phyloP scores from a whole-genome alignment of 108 stramenopile genomes.

The Cyclotella baltica region DNA sequence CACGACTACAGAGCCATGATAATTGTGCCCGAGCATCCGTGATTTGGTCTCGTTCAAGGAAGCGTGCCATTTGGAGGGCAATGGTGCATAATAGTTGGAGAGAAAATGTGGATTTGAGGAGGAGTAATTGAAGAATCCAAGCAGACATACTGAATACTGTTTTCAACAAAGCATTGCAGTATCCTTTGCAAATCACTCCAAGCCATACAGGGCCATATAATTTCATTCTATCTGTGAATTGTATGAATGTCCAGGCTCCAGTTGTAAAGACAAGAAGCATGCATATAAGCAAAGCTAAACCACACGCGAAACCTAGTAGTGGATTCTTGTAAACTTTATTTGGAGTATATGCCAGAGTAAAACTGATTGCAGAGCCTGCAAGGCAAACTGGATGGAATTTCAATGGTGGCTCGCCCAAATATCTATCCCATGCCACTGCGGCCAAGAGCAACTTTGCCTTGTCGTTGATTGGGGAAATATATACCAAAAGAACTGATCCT shows the following conservation, averaged over 20 bases:
- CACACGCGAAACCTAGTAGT: conserved; percentile 37
- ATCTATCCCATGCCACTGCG: conserved; percentile 46
- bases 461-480: neutral
- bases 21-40: conserved; percentile 51
- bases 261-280: conserved; percentile 22
- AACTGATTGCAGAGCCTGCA: conserved; percentile 47
- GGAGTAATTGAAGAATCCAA: conserved; percentile 45
- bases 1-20: conserved; percentile 62
- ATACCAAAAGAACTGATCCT: conserved; percentile 1
- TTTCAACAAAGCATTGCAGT: neutral
- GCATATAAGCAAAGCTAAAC: conserved; percentile 23
- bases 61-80: conserved; percentile 60
- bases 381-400: conserved; percentile 54
- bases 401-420: conserved; percentile 36
- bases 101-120: conserved; percentile 53
- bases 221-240: conserved; percentile 2
- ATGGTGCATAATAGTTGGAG: conserved; percentile 51
- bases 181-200: neutral
- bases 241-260: conserved; percentile 28
- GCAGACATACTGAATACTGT: neutral
- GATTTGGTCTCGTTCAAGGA: conserved; percentile 53
- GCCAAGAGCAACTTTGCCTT: conserved; percentile 39
- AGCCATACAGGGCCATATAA: too few species aligned
- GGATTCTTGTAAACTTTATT: conserved; percentile 31
- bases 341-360: conserved; percentile 6